A percentile compares a stretch with the other conserved stretches of the same genome.
phyloP scores from a whole-genome alignment of 2,329 filamentous ascomycete species.

The Amesomyces nigricolor region DNA sequence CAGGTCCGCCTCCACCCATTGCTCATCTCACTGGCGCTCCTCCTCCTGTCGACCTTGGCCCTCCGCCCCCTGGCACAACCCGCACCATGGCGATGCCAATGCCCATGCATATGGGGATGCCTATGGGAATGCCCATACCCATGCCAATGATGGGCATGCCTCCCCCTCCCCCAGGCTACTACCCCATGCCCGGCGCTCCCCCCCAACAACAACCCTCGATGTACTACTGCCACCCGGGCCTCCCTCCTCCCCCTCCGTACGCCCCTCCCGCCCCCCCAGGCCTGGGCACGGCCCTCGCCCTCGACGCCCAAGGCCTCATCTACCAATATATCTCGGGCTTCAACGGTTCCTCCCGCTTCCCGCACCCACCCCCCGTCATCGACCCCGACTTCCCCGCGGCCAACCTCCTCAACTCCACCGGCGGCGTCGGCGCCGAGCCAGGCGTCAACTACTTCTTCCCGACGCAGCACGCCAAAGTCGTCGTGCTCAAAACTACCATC shows the following conservation, averaged over 20 bases:
- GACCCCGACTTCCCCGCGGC: conserved; percentile 45
- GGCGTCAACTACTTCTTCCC: conserved; percentile 62
- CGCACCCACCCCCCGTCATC: conserved; percentile 39
- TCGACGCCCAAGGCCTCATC: not conserved
- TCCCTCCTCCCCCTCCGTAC: not conserved
- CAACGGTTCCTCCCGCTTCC: conserved; percentile 33
- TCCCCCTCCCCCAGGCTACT: not conserved
- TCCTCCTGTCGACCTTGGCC: conserved; percentile 13
- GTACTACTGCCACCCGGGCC: not conserved
- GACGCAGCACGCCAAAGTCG: conserved; percentile 51
- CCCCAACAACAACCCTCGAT: not conserved
- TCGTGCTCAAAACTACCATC: conserved; percentile 46
- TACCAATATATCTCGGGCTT: conserved; percentile 25
- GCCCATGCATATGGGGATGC: too few relatives aligned
- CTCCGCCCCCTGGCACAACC: conserved; percentile 15
- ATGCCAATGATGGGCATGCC: not conserved
- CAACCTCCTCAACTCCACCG: conserved; percentile 52
- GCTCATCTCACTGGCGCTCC: not conserved
- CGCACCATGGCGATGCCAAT: not conserved
- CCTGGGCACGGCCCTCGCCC: not conserved
- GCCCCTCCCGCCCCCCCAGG: not conserved
- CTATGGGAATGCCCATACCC: too few relatives aligned
- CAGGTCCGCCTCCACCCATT: conserved; percentile 10
- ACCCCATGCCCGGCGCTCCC: not conserved
- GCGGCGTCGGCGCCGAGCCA: conserved; percentile 53